Base-by-base conservation (phyloP, 257 asterid species). In the Ligustrum vulgare region DNA sequence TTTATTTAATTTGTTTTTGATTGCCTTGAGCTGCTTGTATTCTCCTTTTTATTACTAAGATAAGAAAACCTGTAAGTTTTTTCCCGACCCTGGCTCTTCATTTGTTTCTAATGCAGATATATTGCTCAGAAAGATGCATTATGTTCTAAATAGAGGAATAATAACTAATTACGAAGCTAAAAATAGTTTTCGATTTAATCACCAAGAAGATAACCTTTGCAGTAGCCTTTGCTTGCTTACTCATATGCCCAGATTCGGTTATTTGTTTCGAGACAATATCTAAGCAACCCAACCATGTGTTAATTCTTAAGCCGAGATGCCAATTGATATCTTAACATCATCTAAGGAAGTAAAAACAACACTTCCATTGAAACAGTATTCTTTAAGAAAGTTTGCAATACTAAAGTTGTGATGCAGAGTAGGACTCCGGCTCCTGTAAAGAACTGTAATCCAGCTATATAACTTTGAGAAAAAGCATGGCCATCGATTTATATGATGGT, bases 291-390 rank as follows among this genome's bases (percentile, higher is more conserved):
- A 67, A 91, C 92, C 13, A 94, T 92, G 73, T 94, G 85, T 31
- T 92, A 96, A 49, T 80, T 80, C 79, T 89, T 90, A 0, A 92
- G 95, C 80, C 98, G 85, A n/a, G 98, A 92, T 79, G 87, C 95
- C 43, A 47, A 47, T 82, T 43, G 98, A 88, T 60, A n/a, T n/a
- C n/a, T n/a, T n/a, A n/a, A n/a, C n/a, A n/a, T n/a, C n/a, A n/a
- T n/a, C n/a, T n/a, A n/a, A n/a, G n/a, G n/a, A n/a, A n/a, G 36
- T 16, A 5, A 16, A 66, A 70, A 58, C 15, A 45, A 23, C 7
- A 34, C 49, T 41, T 58, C 18, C 63, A 37, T 11, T 6, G 39
- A 25, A 15, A 4, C 7, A 0, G 7, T n/a, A 16, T 63, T 58
- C n/a, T 3, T 10, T 1, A 8, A 64, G 34, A n/a, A 47, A n/a